Evolutionary conservation across 2,329 filamentous ascomycete species (phyloP).

Genomic region (Colletotrichum cuscutae): DNA sequence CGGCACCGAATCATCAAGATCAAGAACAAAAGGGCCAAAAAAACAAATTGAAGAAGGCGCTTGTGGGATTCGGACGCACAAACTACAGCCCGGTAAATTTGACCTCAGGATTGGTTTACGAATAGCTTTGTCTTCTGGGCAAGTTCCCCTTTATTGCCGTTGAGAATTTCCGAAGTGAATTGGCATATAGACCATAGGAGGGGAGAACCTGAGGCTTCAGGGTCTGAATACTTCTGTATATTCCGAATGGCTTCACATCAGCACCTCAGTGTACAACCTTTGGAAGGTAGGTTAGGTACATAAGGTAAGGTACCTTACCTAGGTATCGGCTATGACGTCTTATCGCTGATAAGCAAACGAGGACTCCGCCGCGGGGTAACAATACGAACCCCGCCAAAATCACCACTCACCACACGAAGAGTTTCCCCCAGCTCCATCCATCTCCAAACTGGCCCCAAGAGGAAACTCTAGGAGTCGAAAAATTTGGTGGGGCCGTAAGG

Average conservation of each 20-base stretch:
- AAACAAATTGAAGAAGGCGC: too few species aligned
- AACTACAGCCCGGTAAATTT: too few species aligned
- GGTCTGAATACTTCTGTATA: neutral
- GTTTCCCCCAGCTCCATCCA: neutral
- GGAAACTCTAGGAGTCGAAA: slow-evolving; percentile 13
- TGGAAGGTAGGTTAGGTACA: too few species aligned
- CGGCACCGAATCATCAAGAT: too few species aligned
- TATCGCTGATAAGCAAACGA: slow-evolving; percentile 20
- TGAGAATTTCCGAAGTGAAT: too few species aligned
- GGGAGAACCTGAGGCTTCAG: neutral
- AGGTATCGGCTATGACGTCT: slow-evolving; percentile 27
- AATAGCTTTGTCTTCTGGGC: too few species aligned
- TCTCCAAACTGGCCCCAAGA: slow-evolving; percentile 7
- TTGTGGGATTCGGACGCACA: too few species aligned
- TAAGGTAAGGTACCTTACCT: neutral
- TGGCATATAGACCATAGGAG: too few species aligned
- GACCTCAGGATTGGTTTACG: too few species aligned
- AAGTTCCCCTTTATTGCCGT: neutral
- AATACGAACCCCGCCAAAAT: neutral
- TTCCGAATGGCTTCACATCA: neutral
- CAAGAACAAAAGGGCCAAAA: too few species aligned
- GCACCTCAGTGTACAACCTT: neutral
- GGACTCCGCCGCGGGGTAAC: slow-evolving; percentile 29
- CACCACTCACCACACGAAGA: neutral
- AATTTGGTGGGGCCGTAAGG: neutral